phyloP scores from a whole-genome alignment of 192 early-diverging fungal species.

The Entomortierella lignicola region DNA sequence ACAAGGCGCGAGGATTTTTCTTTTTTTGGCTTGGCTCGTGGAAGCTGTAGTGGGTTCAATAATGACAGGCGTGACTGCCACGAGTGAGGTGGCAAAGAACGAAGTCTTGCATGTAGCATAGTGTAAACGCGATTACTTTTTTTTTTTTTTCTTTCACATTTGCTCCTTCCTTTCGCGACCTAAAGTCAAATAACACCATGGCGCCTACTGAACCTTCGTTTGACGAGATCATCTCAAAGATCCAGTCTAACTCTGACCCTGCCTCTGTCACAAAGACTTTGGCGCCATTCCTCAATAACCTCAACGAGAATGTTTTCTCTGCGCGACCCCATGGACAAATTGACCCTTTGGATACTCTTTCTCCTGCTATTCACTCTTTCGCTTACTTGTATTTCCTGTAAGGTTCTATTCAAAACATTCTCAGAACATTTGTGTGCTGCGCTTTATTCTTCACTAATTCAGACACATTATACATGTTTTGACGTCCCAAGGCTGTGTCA shows the following conservation, averaged over 20 bases:
- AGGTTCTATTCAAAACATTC: slow-evolving; percentile 1
- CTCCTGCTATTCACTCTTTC: slow-evolving; percentile 51
- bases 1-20: not conserved
- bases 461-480: not conserved
- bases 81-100: not conserved
- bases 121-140: not conserved
- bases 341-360: slow-evolving; percentile 58
- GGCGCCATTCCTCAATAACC: slow-evolving; percentile 40
- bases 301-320: slow-evolving; percentile 35
- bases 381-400: slow-evolving; percentile 67
- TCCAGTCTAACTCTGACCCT: slow-evolving; percentile 24
- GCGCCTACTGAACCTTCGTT: slow-evolving; percentile 33
- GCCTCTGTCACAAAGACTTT: slow-evolving; percentile 24
- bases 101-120: no score
- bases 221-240: slow-evolving; percentile 50
- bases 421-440: not conserved
- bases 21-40: no score
- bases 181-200: slow-evolving; percentile 9
- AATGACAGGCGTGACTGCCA: not conserved
- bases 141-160: not conserved
- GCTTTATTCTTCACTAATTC: not conserved
- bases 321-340: slow-evolving; percentile 21
- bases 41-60: not conserved
- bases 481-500: not conserved
- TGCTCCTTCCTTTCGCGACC: not conserved